Conservation (phyloP, 495 filamentous ascomycete species). For the Penicillium dipodomyicola region DNA sequence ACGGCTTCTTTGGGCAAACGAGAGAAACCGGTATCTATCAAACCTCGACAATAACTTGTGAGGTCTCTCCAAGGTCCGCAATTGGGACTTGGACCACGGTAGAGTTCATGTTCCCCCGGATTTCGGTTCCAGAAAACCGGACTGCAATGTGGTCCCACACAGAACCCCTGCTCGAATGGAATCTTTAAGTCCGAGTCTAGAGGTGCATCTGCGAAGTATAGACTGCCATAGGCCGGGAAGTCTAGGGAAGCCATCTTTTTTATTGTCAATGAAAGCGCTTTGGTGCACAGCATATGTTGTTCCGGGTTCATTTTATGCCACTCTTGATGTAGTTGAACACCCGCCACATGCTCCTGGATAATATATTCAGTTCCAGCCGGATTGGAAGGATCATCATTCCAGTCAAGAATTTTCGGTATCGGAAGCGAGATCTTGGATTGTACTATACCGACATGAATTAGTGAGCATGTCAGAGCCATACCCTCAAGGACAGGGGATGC, state of each 20-base stretch:
- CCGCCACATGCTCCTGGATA: conserved; percentile 22
- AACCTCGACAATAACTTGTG: conserved; percentile 3
- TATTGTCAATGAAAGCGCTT: conserved; percentile 30
- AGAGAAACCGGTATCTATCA: conserved; percentile 4
- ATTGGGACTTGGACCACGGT: neutral
- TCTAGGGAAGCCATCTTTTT: conserved; percentile 37
- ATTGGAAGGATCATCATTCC: too few relatives aligned
- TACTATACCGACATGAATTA: too few relatives aligned
- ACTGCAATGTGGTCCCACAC: conserved; percentile 42
- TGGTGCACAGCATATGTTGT: conserved; percentile 39
- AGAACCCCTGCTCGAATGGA: conserved; percentile 35
- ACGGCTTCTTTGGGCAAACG: conserved; percentile 2
- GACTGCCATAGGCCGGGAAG: conserved; percentile 46
- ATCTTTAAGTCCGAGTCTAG: conserved; percentile 26
- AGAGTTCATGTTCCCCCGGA: conserved; percentile 27
- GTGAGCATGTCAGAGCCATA: too few relatives aligned
- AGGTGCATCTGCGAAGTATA: conserved; percentile 33
- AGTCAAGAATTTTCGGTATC: too few relatives aligned
- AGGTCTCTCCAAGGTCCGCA: conserved; percentile 7
- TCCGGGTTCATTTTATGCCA: conserved; percentile 39
- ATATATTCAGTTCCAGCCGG: too few relatives aligned
- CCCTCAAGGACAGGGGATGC: too few relatives aligned
- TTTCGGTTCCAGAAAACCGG: conserved; percentile 41
- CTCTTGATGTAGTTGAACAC: conserved; percentile 36
- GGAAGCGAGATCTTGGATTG: too few relatives aligned